Evolutionary conservation across 2,329 filamentous ascomycete species (phyloP), one percentile per base, ranked within the genome.

Genomic region (Cladophialophora yegresii): DNA sequence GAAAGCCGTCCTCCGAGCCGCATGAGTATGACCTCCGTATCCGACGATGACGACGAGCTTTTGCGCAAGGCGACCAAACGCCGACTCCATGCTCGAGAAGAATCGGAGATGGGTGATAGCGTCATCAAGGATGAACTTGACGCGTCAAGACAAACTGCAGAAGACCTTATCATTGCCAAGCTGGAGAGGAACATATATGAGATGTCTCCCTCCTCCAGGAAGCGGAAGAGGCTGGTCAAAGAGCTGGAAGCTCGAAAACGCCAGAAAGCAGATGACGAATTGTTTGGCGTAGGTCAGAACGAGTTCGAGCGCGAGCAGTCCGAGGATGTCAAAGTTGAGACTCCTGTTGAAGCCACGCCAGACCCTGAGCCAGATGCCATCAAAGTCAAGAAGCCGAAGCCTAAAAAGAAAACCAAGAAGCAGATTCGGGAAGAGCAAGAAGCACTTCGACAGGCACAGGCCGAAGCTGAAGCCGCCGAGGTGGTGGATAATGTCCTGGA

Each of bases 1-100:
- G 93, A 95, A 65, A 96, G 91, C 68, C 86, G 89, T 49, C 89
- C 89, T 55, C 87, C 88, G 51, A 96, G 91, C 75, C 91, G 89
- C 49, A 82, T 84, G 74, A 85, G 82, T 68, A 80, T 81, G 65
- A 80, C 73, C 43, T 81, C 82, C 16, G 83, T 81, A 2, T 84
- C 81, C 51, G 83, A 84, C 57, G 76, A 82, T 64, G 84, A 83
- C 62, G 78, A 82, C 49, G 80, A 82, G 49, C 80, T 72, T 45
- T 65, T 70, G 54, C 70, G 67, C 36, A 70, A 71, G 58, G 68
- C 62, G 2, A 61, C 69, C 6, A 70, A 71, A 61, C 66, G 67
- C 16, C 64, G 70, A 22, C 50, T 67, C 4, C 67, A 69, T 33
- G 69, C 66, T 58, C 65, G 69, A 36, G 70, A 71, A 50, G 69